These are phyloP conservation scores for Penicillium sp. DNA, from an alignment of 2,329 filamentous ascomycete species.

Conservation along the genomic window DNA sequence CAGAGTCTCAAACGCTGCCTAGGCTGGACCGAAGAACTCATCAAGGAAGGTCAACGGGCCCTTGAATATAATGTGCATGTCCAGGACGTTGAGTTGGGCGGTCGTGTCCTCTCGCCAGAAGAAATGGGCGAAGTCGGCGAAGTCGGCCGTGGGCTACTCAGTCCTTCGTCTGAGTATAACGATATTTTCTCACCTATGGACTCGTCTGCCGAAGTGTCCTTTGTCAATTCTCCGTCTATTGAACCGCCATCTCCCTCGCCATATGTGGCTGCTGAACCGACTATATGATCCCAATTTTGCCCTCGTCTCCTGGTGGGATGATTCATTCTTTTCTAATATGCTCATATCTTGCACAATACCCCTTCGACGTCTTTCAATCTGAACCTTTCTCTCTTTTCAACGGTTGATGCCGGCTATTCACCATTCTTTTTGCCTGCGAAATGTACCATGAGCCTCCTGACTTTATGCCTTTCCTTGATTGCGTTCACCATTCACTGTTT, in stretches of 20 bases:
- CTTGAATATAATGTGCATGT: slow-evolving; percentile 78
- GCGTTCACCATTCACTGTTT: background rate
- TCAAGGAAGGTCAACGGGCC: slow-evolving; percentile 84
- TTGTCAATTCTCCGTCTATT: slow-evolving; percentile 4
- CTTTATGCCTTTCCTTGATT: background rate
- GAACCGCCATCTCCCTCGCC: background rate
- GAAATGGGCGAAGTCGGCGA: slow-evolving; percentile 52
- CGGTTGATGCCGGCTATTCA: slow-evolving; percentile 7
- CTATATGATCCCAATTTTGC: slow-evolving; percentile 11
- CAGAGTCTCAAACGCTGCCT: slow-evolving; percentile 89
- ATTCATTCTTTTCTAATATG: slow-evolving; percentile 14
- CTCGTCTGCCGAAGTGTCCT: slow-evolving; percentile 5
- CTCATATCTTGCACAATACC: slow-evolving; percentile 23
- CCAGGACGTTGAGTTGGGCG: slow-evolving; percentile 79
- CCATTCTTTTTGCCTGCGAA: slow-evolving; percentile 4
- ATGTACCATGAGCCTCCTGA: slow-evolving; percentile 3
- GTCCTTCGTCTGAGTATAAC: slow-evolving; percentile 27
- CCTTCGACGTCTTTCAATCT: slow-evolving; percentile 15
- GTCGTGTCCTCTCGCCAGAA: slow-evolving; percentile 72
- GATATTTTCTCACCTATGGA: slow-evolving; percentile 9
- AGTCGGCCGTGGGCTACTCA: slow-evolving; percentile 35
- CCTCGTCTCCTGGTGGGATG: slow-evolving; percentile 27
- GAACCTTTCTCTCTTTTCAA: slow-evolving; percentile 3
- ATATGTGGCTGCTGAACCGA: slow-evolving; percentile 1
- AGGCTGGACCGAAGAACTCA: slow-evolving; percentile 85